Base-by-base conservation (phyloP, 2,329 filamentous ascomycete genomes). In the Coniosporium uncinatum region DNA sequence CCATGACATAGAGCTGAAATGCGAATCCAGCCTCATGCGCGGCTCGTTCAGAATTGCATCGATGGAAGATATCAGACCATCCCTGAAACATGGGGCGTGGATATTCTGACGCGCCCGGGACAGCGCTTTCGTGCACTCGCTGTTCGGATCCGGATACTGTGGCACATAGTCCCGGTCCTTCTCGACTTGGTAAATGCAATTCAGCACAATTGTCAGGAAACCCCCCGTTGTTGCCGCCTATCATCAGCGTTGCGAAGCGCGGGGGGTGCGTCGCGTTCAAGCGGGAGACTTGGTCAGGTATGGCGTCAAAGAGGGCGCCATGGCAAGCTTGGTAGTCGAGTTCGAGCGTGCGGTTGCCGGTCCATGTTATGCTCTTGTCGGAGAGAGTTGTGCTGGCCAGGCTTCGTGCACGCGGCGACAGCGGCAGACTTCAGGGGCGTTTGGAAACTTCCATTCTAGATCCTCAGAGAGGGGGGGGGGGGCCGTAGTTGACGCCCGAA, bases 271-370 rank as follows among this genome's bases (percentile, higher is more conserved):
- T 36, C n/a, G 32, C 37, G 31, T 42, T 34, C 8, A 45, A 35
- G 5, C 34, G 14, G 6, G 14, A 5, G 17, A 45, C 32, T 39
- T 45, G 42, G 34, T 45, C 40, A 18, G 34, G 18, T 5, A 45
- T 34, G 14, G 43, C 42, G 17, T 38, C 35, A 22, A 45, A 45
- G n/a, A 22, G 17, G n/a, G 42, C 32, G 11, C 40, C 42, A 22
- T 45, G 40, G 42, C 42, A 45, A 14, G 42, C 42, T 29, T 32
- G 33, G 34, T 37, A 39, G 34, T 42, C 40, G 13, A 45, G 35
- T 19, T 45, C 42, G n/a, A 32, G 21, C n/a, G 16, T 14, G 6
- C 31, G 14, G 17, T 33, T 22, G 14, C n/a, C 16, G 3, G 34
- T 29, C 27, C 31, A 42, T n/a, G 16, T 31, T 8, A n/a, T 14